phyloP scores from a whole-genome alignment of 169 alveolate species.

The Eimeria sp. region DNA sequence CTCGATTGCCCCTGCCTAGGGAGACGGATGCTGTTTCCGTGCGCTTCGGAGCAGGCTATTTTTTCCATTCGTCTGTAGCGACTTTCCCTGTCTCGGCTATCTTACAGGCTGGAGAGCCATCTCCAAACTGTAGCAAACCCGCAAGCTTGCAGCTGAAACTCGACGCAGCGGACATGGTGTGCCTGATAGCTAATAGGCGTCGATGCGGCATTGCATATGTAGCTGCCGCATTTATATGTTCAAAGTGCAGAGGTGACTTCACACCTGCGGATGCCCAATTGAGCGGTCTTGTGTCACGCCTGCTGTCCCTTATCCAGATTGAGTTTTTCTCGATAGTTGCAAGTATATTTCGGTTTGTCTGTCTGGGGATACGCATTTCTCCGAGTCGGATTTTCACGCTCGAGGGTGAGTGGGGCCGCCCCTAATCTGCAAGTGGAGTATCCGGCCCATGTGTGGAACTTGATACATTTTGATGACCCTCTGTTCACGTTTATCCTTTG shows the following conservation, averaged over 20 bases:
- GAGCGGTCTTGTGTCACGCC: not conserved
- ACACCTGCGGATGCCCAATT: not conserved
- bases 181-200: not conserved
- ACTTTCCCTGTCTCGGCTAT: not conserved
- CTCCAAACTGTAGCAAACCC: too few relatives aligned
- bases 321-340: not conserved
- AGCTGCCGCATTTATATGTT: not conserved
- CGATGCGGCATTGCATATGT: not conserved
- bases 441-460: not conserved
- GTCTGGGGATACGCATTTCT: not conserved
- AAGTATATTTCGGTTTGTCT: not conserved
- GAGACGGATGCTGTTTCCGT: not conserved
- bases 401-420: not conserved
- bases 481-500: not conserved
- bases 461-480: not conserved
- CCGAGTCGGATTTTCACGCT: not conserved
- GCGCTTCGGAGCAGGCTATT: not conserved
- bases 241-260: not conserved
- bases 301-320: not conserved
- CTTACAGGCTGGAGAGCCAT: not conserved
- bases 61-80: not conserved
- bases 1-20: not conserved
- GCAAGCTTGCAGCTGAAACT: not conserved
- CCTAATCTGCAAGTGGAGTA: not conserved
- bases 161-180: not conserved